Percentiles rank a stretch among this genome's conserved stretches.
Conservation (phyloP, 768 basidiomycete species). For the Termitomyces sp. region DNA sequence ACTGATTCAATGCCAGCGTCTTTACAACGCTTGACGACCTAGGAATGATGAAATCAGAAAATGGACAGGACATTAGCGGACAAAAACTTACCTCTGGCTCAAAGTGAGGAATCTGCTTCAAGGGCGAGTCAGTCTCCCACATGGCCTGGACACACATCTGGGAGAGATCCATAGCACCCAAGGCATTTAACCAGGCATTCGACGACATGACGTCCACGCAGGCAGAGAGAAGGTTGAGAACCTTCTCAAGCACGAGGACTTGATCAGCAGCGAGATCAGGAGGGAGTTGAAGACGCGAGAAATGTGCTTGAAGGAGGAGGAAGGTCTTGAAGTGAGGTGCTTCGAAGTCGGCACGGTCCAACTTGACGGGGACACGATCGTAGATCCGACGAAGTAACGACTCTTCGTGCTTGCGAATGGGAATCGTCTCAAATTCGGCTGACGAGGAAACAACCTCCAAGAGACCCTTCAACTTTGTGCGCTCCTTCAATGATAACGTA, state of each 20-base stretch:
- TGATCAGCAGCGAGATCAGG: constrained; percentile 95
- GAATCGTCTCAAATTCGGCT: constrained; percentile 92
- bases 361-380: constrained; percentile 95
- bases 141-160: constrained; percentile 99
- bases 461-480: constrained; percentile 94
- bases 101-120: constrained; percentile 97
- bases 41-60: not conserved
- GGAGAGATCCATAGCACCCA: constrained; percentile 96
- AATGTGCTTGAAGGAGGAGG: constrained; percentile 95
- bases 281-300: constrained; percentile 88
- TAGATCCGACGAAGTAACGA: constrained; percentile 83
- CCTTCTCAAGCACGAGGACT: constrained; percentile 81
- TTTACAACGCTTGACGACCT: constrained; percentile 86
- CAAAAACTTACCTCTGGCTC: constrained; percentile 67
- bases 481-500: constrained; percentile 90
- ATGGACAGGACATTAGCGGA: too few species aligned
- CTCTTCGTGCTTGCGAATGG: constrained; percentile 94
- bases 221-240: constrained; percentile 87
- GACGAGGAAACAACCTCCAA: constrained; percentile 97
- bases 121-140: constrained; percentile 95
- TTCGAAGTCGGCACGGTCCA: constrained; percentile 80
- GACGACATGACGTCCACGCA: constrained; percentile 99
- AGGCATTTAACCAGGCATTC: constrained; percentile 90
- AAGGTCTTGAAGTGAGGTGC: constrained; percentile 98
- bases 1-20: constrained; percentile 82